These are phyloP conservation scores for Protomyces gravidus DNA, from an alignment of 1,139 yeast species.

Conservation along the genomic window DNA sequence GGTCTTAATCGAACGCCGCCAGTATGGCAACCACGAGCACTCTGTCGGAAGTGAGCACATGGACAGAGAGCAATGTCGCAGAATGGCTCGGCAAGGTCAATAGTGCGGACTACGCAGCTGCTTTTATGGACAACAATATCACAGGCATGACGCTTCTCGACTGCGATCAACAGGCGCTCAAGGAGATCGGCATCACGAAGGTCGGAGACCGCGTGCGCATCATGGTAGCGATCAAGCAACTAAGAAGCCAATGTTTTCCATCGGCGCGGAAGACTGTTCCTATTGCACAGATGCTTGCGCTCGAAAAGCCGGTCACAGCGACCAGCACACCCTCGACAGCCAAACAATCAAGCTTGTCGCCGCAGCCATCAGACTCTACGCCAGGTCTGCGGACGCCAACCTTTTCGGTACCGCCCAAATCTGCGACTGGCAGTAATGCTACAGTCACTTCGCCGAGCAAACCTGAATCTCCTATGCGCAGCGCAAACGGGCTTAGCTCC, in stretches of 20 bases:
- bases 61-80: slow-evolving; percentile 40
- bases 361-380: neutral
- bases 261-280: neutral
- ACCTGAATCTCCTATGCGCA: slow-evolving; percentile 19
- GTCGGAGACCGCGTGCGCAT: slow-evolving; percentile 78
- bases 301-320: slow-evolving; percentile 11
- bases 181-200: slow-evolving; percentile 67
- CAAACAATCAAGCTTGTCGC: no score
- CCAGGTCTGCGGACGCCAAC: neutral
- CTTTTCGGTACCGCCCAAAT: neutral
- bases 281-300: slow-evolving; percentile 19
- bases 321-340: neutral
- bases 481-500: slow-evolving; percentile 14
- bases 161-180: slow-evolving; percentile 63
- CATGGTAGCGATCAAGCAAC: slow-evolving; percentile 48
- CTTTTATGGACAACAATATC: slow-evolving; percentile 48
- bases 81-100: slow-evolving; percentile 43
- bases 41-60: slow-evolving; percentile 31
- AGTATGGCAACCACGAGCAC: no score
- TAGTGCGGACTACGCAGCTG: slow-evolving; percentile 40
- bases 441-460: neutral
- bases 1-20: no score
- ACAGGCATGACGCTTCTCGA: slow-evolving; percentile 58
- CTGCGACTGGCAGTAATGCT: neutral
- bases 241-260: slow-evolving; percentile 35